Base-by-base conservation (phyloP, 2,329 filamentous ascomycete genomes). In the Neonectria sp. region DNA sequence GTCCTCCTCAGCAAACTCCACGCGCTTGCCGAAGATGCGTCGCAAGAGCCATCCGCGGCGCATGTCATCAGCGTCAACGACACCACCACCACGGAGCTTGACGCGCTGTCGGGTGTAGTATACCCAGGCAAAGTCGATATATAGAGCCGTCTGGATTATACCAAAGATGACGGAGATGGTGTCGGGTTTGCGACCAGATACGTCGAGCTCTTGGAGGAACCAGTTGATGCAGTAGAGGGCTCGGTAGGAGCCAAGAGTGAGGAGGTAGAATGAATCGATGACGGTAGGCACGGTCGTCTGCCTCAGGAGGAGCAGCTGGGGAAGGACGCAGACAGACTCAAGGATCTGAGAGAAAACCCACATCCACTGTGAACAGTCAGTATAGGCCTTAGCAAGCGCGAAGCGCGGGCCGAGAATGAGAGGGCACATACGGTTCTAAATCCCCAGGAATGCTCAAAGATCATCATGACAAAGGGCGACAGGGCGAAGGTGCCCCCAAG, bases 221-320 rank as follows among this genome's bases (percentile, higher is more conserved):
- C 95, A 98, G 80, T 97, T 98, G 55, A 97, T 81, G 68, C 97
- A 91, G 82, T 98, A 98, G 68, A 98, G 89, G 55, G 86, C 93
- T 64, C 95, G 93, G 83, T 98, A 98, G 13, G 92, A 92, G 40
- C 95, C 95, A 1, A 98, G 89, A 1, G 94, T 91, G 56, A 96
- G 85, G 62, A 98, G 92, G 81, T 98, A 98, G 83, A 93, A 97
- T n/a, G 94, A 97, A 80, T 97, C 94, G 82, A 98, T 95, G 53
- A 98, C 95, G 55, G 95, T 98, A 0, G 95, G 95, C 0, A 98
- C 94, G 29, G 91, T 95, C n/a, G 95, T 98, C 81, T 98, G 95
- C 67, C 95, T 93, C 15, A 98, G 90, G 49, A 98, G 91, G 6
- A 98, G 89, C 1, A 98, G 91, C 80, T 98, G 95, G 0, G 95